These are phyloP conservation scores for Pistacia integerrima DNA, from an alignment of 345 rosid genomes.

Conservation along the genomic window DNA sequence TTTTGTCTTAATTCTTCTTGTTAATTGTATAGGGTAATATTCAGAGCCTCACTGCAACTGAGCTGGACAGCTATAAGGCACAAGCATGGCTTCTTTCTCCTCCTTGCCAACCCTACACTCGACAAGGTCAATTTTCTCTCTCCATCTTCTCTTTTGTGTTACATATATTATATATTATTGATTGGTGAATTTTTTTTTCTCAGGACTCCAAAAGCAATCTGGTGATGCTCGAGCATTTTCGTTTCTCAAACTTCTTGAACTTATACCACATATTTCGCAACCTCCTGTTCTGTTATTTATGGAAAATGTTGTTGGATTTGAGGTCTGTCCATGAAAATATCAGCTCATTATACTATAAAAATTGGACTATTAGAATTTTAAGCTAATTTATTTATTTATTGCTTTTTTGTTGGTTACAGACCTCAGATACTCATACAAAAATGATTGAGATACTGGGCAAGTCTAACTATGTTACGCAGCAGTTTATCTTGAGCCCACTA, in stretches of 20 bases:
- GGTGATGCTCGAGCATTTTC: slow-evolving; percentile 92
- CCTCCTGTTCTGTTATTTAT: slow-evolving; percentile 78
- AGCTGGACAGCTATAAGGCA: slow-evolving; percentile 67
- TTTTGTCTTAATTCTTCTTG: background rate
- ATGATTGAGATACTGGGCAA: slow-evolving; percentile 65
- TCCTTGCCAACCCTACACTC: slow-evolving; percentile 97
- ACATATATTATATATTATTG: background rate
- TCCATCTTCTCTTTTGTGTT: background rate
- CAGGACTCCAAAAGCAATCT: slow-evolving; percentile 92
- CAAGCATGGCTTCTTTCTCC: slow-evolving; percentile 98
- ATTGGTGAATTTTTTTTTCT: slow-evolving; percentile 26
- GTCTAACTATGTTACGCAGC: slow-evolving; percentile 60
- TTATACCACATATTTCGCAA: slow-evolving; percentile 52
- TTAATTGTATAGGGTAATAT: slow-evolving; percentile 66
- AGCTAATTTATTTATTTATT: background rate
- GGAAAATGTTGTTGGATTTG: slow-evolving; percentile 90
- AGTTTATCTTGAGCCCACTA: slow-evolving; percentile 89
- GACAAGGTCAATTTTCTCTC: slow-evolving; percentile 64
- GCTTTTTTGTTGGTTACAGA: slow-evolving; percentile 42
- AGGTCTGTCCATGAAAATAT: slow-evolving; percentile 47
- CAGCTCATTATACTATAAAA: slow-evolving; percentile 1
- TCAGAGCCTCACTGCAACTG: slow-evolving; percentile 76
- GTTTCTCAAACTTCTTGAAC: slow-evolving; percentile 87
- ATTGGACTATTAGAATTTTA: background rate
- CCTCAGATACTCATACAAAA: slow-evolving; percentile 77